phyloP scores from a whole-genome alignment of 257 asterid genomes.

The Salvia rosmarinus region DNA sequence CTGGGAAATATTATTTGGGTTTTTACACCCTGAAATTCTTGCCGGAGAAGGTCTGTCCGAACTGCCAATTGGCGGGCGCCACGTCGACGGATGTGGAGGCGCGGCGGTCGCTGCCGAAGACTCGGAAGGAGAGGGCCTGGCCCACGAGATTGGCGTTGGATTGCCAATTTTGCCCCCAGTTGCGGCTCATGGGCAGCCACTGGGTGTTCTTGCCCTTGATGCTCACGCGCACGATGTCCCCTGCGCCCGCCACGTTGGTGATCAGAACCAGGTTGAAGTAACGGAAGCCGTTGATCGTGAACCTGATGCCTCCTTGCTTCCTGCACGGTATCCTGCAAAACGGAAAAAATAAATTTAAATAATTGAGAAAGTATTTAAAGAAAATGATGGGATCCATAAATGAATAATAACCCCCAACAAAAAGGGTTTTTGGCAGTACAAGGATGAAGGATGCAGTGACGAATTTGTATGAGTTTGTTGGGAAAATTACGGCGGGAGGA shows the following conservation, averaged over 20 bases:
- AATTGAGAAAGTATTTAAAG: not conserved
- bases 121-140: slow-evolving; percentile 74
- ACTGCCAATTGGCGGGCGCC: slow-evolving; percentile 84
- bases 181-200: slow-evolving; percentile 72
- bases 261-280: slow-evolving; percentile 71
- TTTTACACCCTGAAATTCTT: slow-evolving; percentile 60
- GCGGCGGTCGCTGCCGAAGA: slow-evolving; percentile 71
- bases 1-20: not conserved
- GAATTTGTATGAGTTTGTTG: slow-evolving; percentile 29
- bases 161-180: slow-evolving; percentile 94
- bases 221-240: slow-evolving; percentile 56
- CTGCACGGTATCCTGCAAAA: slow-evolving; percentile 50
- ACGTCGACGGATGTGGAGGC: slow-evolving; percentile 63
- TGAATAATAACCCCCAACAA: not conserved
- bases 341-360: not conserved
- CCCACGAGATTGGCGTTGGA: slow-evolving; percentile 54
- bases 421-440: not conserved
- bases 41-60: slow-evolving; percentile 77
- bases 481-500: slow-evolving; percentile 19
- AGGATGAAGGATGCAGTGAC: not conserved
- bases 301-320: slow-evolving; percentile 66
- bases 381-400: not conserved
- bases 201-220: slow-evolving; percentile 61
- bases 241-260: slow-evolving; percentile 83
- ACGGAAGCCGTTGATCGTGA: slow-evolving; percentile 69